Conservation (phyloP, 768 basidiomycete genomes). For the Lentinus tigrinus region DNA sequence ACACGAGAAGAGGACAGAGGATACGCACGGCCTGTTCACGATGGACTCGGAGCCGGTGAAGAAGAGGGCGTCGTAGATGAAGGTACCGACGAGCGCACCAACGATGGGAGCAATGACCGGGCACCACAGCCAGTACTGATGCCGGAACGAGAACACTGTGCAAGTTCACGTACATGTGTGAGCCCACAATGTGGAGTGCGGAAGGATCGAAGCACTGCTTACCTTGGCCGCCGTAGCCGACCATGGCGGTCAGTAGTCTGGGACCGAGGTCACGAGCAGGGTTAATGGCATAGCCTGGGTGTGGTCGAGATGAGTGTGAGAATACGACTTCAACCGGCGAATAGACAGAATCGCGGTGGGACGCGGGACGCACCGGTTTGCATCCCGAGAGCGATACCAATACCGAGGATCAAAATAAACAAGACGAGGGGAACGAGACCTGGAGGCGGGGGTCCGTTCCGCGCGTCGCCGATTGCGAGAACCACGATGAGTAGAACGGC, state of each 20-base stretch:
- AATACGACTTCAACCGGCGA: neutral
- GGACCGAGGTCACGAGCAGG: constrained; percentile 76
- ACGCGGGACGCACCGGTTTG: constrained; percentile 41
- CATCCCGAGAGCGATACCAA: constrained; percentile 58
- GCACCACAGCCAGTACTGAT: constrained; percentile 77
- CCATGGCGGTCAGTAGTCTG: constrained; percentile 66
- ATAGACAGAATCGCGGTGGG: neutral
- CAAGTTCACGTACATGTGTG: neutral
- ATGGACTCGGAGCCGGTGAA: constrained; percentile 56
- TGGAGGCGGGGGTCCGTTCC: constrained; percentile 45
- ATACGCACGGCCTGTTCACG: constrained; percentile 51
- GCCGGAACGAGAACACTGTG: constrained; percentile 37
- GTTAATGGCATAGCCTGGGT: constrained; percentile 57
- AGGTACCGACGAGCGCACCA: constrained; percentile 53
- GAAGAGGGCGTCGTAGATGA: constrained; percentile 58
- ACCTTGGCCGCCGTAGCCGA: constrained; percentile 61
- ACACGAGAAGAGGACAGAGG: neutral
- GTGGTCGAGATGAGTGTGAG: neutral
- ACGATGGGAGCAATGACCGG: constrained; percentile 58
- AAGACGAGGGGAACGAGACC: constrained; percentile 55
- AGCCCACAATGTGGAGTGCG: neutral
- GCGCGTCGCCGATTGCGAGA: constrained; percentile 52
- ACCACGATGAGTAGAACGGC: constrained; percentile 54
- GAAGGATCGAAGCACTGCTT: neutral
- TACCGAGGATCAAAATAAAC: constrained; percentile 58